phyloP scores from a whole-genome alignment of 202 grass and related monocot species.

The Zizania palustris region DNA sequence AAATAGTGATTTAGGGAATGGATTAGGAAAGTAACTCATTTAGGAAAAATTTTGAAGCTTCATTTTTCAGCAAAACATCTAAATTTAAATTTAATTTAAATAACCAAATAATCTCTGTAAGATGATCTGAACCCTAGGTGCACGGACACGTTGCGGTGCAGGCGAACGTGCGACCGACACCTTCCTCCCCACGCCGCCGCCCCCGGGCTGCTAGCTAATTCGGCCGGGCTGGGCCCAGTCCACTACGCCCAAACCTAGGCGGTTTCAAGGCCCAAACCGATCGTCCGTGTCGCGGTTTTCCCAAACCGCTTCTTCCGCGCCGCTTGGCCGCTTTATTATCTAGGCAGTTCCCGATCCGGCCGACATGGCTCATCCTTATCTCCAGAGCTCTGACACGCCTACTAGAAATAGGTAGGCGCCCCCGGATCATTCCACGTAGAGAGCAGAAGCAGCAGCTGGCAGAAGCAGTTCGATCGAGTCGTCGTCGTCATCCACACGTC shows the following conservation, averaged over 20 bases:
- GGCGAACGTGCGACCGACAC: slow-evolving; percentile 91
- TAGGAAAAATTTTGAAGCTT: no score
- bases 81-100: no score
- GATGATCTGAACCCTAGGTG: no score
- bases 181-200: slow-evolving; percentile 52
- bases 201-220: not conserved
- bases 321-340: slow-evolving; percentile 3
- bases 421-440: not conserved
- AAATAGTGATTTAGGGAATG: no score
- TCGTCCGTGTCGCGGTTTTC: not conserved
- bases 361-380: slow-evolving; percentile 29
- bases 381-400: not conserved
- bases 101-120: no score
- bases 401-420: slow-evolving; percentile 12
- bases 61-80: no score
- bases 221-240: not conserved
- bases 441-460: no score
- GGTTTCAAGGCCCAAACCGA: no score
- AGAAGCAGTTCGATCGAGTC: no score
- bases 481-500: slow-evolving; percentile 12
- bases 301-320: not conserved
- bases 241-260: no score
- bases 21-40: no score
- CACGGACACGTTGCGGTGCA: slow-evolving; percentile 67
- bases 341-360: not conserved